A percentile compares a stretch with the other conserved stretches of the same genome.
These are phyloP conservation scores for Solanum chilense DNA, from an alignment of 257 asterid genomes.

Conservation along the genomic window DNA sequence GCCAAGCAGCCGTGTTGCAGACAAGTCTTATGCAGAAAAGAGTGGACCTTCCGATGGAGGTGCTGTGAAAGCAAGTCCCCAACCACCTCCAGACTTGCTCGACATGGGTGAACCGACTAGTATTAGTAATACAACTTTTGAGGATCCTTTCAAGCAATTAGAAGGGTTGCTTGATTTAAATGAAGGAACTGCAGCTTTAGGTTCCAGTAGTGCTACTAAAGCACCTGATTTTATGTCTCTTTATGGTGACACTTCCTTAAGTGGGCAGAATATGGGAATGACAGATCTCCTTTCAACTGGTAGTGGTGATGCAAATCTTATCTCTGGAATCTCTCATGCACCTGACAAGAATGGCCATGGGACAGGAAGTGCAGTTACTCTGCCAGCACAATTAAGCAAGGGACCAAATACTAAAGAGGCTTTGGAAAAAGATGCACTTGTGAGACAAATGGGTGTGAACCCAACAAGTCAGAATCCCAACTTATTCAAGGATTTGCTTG, in stretches of 20 bases:
- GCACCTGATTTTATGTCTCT: conserved; percentile 53
- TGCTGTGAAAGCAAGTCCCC: conserved; percentile 32
- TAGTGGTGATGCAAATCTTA: not conserved
- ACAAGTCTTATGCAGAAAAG: conserved; percentile 33
- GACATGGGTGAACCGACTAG: conserved; percentile 68
- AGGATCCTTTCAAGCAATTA: conserved; percentile 83
- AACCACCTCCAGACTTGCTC: conserved; percentile 77
- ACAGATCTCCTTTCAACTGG: conserved; percentile 9
- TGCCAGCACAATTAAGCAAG: conserved; percentile 31
- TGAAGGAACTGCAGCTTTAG: conserved; percentile 26
- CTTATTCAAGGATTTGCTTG: conserved; percentile 75
- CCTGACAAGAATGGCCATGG: conserved; percentile 33
- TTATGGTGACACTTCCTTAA: conserved; percentile 44
- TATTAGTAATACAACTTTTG: conserved; percentile 22
- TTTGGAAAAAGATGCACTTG: conserved; percentile 80
- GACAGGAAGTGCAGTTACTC: conserved; percentile 11
- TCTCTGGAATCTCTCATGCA: conserved; percentile 10
- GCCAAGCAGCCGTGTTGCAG: conserved; percentile 29
- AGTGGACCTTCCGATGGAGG: conserved; percentile 25
- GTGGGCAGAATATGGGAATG: conserved; percentile 17
- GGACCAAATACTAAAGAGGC: conserved; percentile 72
- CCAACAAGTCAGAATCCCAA: conserved; percentile 86
- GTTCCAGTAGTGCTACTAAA: conserved; percentile 19
- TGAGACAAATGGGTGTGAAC: conserved; percentile 86
- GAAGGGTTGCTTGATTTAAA: conserved; percentile 74